Evolutionary conservation across 768 basidiomycete genomes (phyloP).

Genomic region (Asterophora lycoperdoides): DNA sequence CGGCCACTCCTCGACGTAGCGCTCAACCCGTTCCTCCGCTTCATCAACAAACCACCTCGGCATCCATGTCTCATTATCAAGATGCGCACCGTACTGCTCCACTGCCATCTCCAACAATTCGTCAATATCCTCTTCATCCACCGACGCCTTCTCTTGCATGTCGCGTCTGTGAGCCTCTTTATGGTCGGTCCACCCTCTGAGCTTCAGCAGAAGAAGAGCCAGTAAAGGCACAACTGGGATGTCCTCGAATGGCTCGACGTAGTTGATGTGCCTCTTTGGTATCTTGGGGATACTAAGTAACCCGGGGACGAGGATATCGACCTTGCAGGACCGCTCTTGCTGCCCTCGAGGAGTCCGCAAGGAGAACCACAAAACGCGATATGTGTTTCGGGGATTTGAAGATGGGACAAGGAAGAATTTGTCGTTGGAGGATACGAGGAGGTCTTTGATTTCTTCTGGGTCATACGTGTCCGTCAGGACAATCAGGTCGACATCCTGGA

Average conservation of each 20-base stretch:
- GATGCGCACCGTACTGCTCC: slow-evolving; percentile 17
- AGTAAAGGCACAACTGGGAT: slow-evolving; percentile 38
- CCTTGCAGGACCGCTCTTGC: slow-evolving; percentile 27
- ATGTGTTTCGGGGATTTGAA: slow-evolving; percentile 34
- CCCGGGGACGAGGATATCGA: slow-evolving; percentile 36
- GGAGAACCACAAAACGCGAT: slow-evolving; percentile 39
- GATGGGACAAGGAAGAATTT: slow-evolving; percentile 37
- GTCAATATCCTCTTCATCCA: slow-evolving; percentile 39
- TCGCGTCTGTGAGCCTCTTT: slow-evolving; percentile 24
- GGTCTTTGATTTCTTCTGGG: slow-evolving; percentile 36
- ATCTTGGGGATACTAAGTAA: slow-evolving; percentile 33
- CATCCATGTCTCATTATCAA: slow-evolving; percentile 25
- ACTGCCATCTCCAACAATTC: slow-evolving; percentile 37
- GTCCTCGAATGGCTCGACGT: slow-evolving; percentile 17
- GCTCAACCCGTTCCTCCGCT: slow-evolving; percentile 20
- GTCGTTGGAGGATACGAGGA: slow-evolving; percentile 26
- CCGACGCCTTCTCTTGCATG: slow-evolving; percentile 33
- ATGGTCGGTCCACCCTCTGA: slow-evolving; percentile 42
- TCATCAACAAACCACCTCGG: slow-evolving; percentile 26
- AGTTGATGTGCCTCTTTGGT: slow-evolving; percentile 18
- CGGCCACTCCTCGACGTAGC: slow-evolving; percentile 17
- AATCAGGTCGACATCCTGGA: slow-evolving; percentile 45
- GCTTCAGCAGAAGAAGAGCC: slow-evolving; percentile 35
- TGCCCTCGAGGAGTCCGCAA: slow-evolving; percentile 11
- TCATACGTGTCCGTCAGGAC: slow-evolving; percentile 32